Evolutionary conservation across 495 filamentous ascomycete species (phyloP), one percentile per base, ranked within the genome.

Genomic region (Recurvomyces mirabilis): DNA sequence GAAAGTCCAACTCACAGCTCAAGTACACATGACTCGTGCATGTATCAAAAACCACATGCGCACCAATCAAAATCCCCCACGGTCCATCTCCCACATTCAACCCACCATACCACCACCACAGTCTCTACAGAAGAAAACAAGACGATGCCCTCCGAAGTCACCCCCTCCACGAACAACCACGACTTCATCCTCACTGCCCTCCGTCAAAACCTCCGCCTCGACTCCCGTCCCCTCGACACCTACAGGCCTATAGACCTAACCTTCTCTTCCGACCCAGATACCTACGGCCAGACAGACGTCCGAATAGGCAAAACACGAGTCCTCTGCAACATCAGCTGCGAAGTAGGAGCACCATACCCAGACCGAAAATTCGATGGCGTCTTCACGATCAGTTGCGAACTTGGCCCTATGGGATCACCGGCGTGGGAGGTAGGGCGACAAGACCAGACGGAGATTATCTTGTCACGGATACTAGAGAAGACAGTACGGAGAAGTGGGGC

Each of bases 361-460:
- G 89, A 95, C 60, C 80, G 91, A 21, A 87, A 87, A 37, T 94
- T 94, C 55, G 89, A 95, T 58, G 91, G 91, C 57, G 72, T 91
- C 58, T 95, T 96, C 65, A 83, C 75, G 40, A 95, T 98, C 59
- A 73, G 77, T 22, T 79, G 87, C 46, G 91, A 98, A 61, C 74
- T 98, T 50, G 81, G 77, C 37, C 83, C 87, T n/a, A 87, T 98
- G 81, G 79, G 83, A 18, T 87, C 86, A 21, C 87, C 91, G 11
- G 78, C 82, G 20, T 93, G 93, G 70, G 88, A 94, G 61, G 74
- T 81, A 52, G 83, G 82, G 60, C 73, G 51, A 35, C 51, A 43
- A 45, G 51, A 54, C 29, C 49, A 63, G 36, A 51, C 54, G 26
- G 91, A 98, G 66, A 67, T 83, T 1, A 73, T 91, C 41, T 77